Conservation (phyloP, 768 basidiomycete species). For the Lactifluus subvellereus region DNA sequence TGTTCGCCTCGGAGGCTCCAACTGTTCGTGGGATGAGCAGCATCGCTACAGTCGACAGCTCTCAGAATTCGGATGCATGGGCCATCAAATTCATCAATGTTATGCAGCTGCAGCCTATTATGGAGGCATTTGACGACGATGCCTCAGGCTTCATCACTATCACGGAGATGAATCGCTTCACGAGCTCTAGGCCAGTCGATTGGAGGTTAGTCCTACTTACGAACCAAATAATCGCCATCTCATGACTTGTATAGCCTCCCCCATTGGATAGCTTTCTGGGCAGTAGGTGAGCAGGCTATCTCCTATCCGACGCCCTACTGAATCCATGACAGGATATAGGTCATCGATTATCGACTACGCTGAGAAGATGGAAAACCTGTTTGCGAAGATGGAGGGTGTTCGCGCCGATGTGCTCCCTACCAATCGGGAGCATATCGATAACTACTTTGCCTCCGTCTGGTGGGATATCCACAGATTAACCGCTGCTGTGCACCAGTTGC, state of each 20-base stretch:
- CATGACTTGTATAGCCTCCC: constrained; percentile 22
- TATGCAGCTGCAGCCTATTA: constrained; percentile 25
- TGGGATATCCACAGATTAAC: neutral
- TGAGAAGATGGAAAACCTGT: constrained; percentile 7
- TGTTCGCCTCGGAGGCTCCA: neutral
- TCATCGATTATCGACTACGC: constrained; percentile 19
- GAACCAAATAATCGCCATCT: neutral
- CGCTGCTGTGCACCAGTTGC: neutral
- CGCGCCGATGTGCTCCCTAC: constrained; percentile 4
- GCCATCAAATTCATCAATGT: constrained; percentile 26
- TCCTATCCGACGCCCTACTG: neutral
- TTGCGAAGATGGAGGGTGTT: constrained; percentile 20
- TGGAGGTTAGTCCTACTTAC: constrained; percentile 28
- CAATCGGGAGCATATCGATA: neutral
- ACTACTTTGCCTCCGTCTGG: constrained; percentile 5
- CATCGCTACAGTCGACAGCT: neutral
- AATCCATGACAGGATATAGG: constrained; percentile 7
- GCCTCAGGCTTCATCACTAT: constrained; percentile 33
- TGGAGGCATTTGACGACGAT: constrained; percentile 34
- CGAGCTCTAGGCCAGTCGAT: constrained; percentile 24
- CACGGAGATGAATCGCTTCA: constrained; percentile 33
- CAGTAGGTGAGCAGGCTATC: constrained; percentile 15
- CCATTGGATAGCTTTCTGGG: constrained; percentile 34
- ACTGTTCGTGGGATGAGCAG: neutral
- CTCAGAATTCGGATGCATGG: constrained; percentile 27